phyloP scores from a whole-genome alignment of 441 rosid genomes.

The Macaranga tanarius region DNA sequence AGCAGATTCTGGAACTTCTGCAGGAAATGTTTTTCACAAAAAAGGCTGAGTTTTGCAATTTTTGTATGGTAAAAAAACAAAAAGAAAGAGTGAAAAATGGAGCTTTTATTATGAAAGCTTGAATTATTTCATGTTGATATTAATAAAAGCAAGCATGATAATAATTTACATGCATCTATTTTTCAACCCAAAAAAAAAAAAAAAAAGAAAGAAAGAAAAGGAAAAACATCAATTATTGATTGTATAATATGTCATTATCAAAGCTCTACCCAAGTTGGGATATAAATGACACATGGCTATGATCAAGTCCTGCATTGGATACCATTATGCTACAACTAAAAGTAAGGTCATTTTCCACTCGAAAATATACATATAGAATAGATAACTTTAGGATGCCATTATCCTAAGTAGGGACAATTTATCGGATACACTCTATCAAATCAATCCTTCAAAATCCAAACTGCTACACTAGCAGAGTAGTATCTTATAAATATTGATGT shows the following conservation, averaged over 20 bases:
- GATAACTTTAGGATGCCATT: constrained; percentile 5
- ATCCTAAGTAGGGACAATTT: constrained; percentile 2
- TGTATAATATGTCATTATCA: not conserved
- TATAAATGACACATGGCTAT: not conserved
- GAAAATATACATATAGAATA: too few species aligned
- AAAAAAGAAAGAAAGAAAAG: too few species aligned
- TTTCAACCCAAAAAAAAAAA: not conserved
- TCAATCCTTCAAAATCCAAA: not conserved
- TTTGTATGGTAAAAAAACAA: too few species aligned
- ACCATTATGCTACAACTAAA: not conserved
- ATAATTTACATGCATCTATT: not conserved
- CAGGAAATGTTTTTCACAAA: not conserved
- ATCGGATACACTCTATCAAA: too few species aligned
- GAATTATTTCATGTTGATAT: too few species aligned
- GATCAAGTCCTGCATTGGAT: not conserved
- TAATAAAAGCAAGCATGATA: not conserved
- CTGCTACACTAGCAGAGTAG: too few species aligned
- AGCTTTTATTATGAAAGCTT: too few species aligned
- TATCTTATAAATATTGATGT: not conserved
- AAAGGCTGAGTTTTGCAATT: too few species aligned
- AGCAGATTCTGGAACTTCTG: constrained; percentile 57
- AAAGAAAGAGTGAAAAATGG: too few species aligned
- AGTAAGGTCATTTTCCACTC: constrained; percentile 13
- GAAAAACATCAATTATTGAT: not conserved
- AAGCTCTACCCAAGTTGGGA: not conserved